Base-by-base conservation (phyloP, 768 basidiomycete genomes). In the Arthromyces matolae region DNA sequence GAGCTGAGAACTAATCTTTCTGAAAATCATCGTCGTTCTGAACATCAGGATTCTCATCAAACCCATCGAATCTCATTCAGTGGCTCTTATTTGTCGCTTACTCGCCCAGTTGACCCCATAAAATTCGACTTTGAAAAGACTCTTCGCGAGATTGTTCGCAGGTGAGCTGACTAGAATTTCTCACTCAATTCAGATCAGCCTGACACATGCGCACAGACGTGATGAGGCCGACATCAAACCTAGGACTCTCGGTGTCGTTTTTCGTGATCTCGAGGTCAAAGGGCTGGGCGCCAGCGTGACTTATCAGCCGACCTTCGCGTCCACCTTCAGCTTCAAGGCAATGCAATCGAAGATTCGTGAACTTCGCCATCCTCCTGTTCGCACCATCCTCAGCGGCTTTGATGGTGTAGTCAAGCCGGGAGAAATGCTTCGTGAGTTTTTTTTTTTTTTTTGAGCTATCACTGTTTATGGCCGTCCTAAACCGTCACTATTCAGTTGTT, bases 371-470 rank as follows among this genome's bases (percentile, higher is more conserved):
- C 84, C 88, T 0, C 77, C 79, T 14, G 63, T 84, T 3, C 75
- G 81, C n/a, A 77, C 72, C 49, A 86, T 89, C 38, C 65, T 89
- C 18, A 69, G 71, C 19, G 74, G 70, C 5, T 82, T 89, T 47
- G 79, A 84, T 35, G 86, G 85, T 1, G 69, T 78, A 1, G 70
- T 88, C 14, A 72, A 77, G 13, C 77, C 83, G 0, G 84, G 85
- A 14, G 81, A 89, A 66, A 88, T 90, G 87, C 73, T 87, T 69
- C 70, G 89, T 82, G 60, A 52, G 86, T 78, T 12, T 8, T 3
- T 3, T 31, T 7, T n/a, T n/a, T n/a, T n/a, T n/a, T n/a, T n/a
- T n/a, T n/a, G n/a, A 10, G 7, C 33, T 16, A 14, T 19, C 5
- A 25, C 22, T 14, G 5, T 19, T 20, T n/a, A n/a, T 9, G 20